Evolutionary conservation across 2,329 filamentous ascomycete genomes (phyloP).

Genomic region (Chaetothyriales sp.): DNA sequence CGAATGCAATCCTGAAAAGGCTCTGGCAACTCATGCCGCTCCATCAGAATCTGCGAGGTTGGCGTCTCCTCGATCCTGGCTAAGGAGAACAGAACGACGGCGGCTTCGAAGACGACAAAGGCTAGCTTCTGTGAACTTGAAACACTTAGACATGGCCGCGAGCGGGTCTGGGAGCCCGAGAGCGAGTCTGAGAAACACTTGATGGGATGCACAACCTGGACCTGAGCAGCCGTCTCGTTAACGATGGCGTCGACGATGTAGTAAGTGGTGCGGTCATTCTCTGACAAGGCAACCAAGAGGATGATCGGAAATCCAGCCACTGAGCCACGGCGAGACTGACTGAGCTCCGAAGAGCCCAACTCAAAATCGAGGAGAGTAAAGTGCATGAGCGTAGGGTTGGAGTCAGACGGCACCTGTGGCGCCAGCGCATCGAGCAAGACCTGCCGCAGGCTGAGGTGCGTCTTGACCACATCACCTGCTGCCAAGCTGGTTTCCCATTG

Average conservation of each 20-base stretch:
- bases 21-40: constrained; percentile 46
- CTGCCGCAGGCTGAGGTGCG: constrained; percentile 55
- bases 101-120: constrained; percentile 65
- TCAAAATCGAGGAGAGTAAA: constrained; percentile 65
- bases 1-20: constrained; percentile 79
- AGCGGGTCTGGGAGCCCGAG: constrained; percentile 23
- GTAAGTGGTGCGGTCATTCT: constrained; percentile 45
- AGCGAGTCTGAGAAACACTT: constrained; percentile 45
- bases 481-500: constrained; percentile 81
- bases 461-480: constrained; percentile 61
- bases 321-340: constrained; percentile 29
- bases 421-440: constrained; percentile 43
- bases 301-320: constrained; percentile 34
- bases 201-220: constrained; percentile 55
- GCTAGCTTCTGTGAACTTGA: constrained; percentile 66
- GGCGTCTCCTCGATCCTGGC: constrained; percentile 52
- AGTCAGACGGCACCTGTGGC: constrained; percentile 35
- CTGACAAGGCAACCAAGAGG: constrained; percentile 44
- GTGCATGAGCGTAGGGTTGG: constrained; percentile 25
- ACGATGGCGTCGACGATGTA: constrained; percentile 59
- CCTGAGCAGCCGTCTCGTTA: constrained; percentile 34
- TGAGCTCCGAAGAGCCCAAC: constrained; percentile 11
- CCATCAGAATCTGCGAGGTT: constrained; percentile 57
- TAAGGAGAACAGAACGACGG: constrained; percentile 63
- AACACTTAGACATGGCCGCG: constrained; percentile 54